Evolutionary conservation across 129 eudicot genomes (phyloP), one percentile per base, ranked within the genome.

Genomic region (Scalesia atractyloides): DNA sequence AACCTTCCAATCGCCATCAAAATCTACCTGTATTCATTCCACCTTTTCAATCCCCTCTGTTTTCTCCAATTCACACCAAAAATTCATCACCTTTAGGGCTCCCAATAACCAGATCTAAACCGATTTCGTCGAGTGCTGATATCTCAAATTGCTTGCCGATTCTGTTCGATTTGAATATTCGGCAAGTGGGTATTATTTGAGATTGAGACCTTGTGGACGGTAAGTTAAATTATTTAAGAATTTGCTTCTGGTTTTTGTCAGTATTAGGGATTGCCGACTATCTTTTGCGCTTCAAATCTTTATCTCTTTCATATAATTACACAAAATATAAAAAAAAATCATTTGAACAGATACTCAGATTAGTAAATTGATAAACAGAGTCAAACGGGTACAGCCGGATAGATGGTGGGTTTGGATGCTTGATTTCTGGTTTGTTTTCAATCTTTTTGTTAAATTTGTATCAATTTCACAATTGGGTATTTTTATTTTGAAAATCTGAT

Each of bases 401-500:
- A 26, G 22, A 16, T 76, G 37, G 50, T 36, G 56, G 72, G 17
- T 22, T 20, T 62, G 58, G 53, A 77, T 78, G 53, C 72, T 78
- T 70, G 67, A 39, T 70, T 63, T 70, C 67, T 41, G 77, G 82
- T 78, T 62, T 63, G 77, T 64, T 51, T 63, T 58, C 19, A 26
- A 2, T 56, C 20, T 44, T 6, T 0, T 59, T 0, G 9, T 19
- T 57, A n/a, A 20, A 15, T 43, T 57, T 39, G 61, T 22, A 44
- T 59, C 7, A 17, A 59, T 26, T 44, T 33, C 13, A 15, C 47
- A n/a, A 43, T 15, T 60, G 68, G 58, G 76, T 72, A 2, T 59
- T 43, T 72, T 63, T 30, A 59, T 43, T 72, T 59, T 72, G 9
- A 26, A 8, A 72, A 22, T 43, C 17, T 2, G 54, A 10, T 39